Conservation (phyloP, 2,329 filamentous ascomycete genomes). For the Xylariaceae sp. region DNA sequence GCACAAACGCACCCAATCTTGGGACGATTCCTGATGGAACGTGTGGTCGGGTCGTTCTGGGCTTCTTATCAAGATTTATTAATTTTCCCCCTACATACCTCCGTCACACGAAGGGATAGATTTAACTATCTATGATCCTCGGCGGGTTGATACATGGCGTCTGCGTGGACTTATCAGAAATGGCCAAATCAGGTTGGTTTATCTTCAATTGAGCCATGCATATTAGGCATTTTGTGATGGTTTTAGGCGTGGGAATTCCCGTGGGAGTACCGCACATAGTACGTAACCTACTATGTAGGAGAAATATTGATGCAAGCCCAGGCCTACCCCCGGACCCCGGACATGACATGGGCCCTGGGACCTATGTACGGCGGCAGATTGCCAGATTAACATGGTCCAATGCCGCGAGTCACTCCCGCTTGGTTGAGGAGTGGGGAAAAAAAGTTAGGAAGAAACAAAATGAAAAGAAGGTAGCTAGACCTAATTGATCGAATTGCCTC, state of each 20-base stretch:
- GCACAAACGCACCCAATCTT: too few species aligned
- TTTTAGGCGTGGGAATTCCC: slow-evolving; percentile 22
- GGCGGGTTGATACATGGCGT: slow-evolving; percentile 11
- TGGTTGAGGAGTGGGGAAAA: slow-evolving; percentile 4
- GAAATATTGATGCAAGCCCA: slow-evolving; percentile 17
- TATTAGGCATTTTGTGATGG: slow-evolving; percentile 23
- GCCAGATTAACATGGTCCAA: slow-evolving; percentile 6
- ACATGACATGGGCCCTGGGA: slow-evolving; percentile 10
- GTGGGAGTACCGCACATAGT: too few species aligned
- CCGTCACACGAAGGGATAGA: background rate
- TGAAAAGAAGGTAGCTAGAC: slow-evolving; percentile 7
- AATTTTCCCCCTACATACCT: too few species aligned
- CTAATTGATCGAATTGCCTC: background rate
- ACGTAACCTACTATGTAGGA: too few species aligned
- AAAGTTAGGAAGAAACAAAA: slow-evolving; percentile 6
- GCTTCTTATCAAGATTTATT: too few species aligned
- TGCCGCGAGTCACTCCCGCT: background rate
- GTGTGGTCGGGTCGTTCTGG: too few species aligned
- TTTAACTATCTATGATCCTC: slow-evolving; percentile 15
- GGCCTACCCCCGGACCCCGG: slow-evolving; percentile 12
- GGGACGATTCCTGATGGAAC: too few species aligned
- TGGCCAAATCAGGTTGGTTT: slow-evolving; percentile 12
- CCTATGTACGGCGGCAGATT: slow-evolving; percentile 21
- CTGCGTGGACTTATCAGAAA: slow-evolving; percentile 4
- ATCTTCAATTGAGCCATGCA: slow-evolving; percentile 18